Conservation (phyloP, 176 grass and related monocot species). For the Musa troglodytarum region DNA sequence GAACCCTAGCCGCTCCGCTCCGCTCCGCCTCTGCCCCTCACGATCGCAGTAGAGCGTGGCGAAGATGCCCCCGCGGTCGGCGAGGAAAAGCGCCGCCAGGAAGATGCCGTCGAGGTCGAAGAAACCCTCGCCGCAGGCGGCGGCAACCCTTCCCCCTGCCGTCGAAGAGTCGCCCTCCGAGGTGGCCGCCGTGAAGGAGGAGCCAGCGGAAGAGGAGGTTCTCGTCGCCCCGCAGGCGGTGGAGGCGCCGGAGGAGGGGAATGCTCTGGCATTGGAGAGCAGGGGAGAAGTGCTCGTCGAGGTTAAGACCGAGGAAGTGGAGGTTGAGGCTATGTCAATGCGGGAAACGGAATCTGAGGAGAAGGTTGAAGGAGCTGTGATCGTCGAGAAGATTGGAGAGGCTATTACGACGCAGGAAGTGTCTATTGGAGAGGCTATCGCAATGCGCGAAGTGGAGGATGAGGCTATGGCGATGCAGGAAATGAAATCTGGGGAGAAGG, state of each 20-base stretch:
- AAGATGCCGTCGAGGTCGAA: background rate
- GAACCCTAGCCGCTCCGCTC: background rate
- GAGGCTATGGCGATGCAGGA: background rate
- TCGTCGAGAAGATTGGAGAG: background rate
- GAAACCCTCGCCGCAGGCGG: background rate
- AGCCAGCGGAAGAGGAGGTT: background rate
- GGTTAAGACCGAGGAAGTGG: background rate
- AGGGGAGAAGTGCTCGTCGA: background rate
- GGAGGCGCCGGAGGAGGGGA: background rate
- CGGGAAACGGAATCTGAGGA: background rate
- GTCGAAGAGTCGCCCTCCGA: background rate
- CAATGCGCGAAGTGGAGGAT: background rate
- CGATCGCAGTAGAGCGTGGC: no score
- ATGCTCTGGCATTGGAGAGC: background rate
- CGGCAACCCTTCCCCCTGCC: background rate
- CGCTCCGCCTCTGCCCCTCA: background rate
- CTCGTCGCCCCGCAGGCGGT: background rate
- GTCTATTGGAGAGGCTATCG: no score
- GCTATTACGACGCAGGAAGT: no score
- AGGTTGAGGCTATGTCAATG: background rate
- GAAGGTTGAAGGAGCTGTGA: background rate
- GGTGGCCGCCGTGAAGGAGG: background rate
- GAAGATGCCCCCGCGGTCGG: constrained; percentile 2
- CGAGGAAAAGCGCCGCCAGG: background rate
- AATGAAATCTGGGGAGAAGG: background rate